phyloP scores from a whole-genome alignment of 106 monocot genomes.

The Allium fistulosum region DNA sequence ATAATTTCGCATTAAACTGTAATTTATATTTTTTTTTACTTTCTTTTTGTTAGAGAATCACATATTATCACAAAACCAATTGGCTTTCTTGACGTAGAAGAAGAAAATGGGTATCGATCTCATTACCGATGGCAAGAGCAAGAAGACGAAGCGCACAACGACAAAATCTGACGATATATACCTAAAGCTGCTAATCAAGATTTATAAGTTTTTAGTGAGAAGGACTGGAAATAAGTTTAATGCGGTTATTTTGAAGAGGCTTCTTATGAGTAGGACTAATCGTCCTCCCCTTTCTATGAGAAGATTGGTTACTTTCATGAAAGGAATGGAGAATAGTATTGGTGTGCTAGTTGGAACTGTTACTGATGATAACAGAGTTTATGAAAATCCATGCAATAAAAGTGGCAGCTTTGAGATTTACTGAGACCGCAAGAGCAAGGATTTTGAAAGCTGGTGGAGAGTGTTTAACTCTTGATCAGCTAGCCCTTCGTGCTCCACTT shows the following conservation, averaged over 20 bases:
- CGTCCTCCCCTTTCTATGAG: slow-evolving; percentile 65
- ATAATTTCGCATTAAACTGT: too few relatives aligned
- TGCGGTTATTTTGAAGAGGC: slow-evolving; percentile 63
- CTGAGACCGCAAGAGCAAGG: slow-evolving; percentile 36
- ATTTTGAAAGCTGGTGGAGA: slow-evolving; percentile 44
- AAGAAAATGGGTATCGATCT: too few relatives aligned
- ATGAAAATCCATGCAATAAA: slow-evolving; percentile 37
- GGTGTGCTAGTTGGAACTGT: slow-evolving; percentile 36
- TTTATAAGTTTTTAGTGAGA: slow-evolving; percentile 69
- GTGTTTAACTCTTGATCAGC: slow-evolving; percentile 50
- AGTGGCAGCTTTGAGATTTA: slow-evolving; percentile 39
- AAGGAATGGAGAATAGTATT: slow-evolving; percentile 50
- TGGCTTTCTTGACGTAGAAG: too few relatives aligned
- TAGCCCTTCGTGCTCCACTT: slow-evolving; percentile 37
- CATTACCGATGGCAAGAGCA: too few relatives aligned
- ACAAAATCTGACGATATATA: too few relatives aligned
- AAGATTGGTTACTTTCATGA: slow-evolving; percentile 54
- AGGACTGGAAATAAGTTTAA: slow-evolving; percentile 75
- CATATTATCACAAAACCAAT: too few relatives aligned
- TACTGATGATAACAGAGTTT: slow-evolving; percentile 31
- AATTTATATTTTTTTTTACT: too few relatives aligned
- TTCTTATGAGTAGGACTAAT: slow-evolving; percentile 86
- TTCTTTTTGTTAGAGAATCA: too few relatives aligned
- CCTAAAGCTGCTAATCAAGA: slow-evolving; percentile 11
- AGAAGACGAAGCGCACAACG: too few relatives aligned